Base-by-base conservation (phyloP, 108 stramenopile genomes). In the Cyclotella sp. region DNA sequence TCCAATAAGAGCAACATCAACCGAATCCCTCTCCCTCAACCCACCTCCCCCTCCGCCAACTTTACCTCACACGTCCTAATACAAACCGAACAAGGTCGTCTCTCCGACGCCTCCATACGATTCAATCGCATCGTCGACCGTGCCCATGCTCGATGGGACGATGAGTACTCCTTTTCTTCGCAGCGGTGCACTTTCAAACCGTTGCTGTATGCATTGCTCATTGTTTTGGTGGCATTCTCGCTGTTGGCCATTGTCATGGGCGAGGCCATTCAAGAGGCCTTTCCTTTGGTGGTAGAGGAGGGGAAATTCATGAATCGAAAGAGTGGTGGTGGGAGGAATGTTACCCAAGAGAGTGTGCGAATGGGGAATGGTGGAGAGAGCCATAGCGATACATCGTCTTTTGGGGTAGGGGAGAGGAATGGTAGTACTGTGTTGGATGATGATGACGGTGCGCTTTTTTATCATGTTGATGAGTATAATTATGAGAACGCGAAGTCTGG, bases 231-330 rank as follows among this genome's bases (percentile, higher is more conserved):
- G 15, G 9, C 34, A 19, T 62, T 34, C 39, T 40, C 60, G 60
- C 29, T 62, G 3, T 29, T 19, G 15, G 60, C 60, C n/a, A 62
- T 62, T 39, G 60, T 62, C 6, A 62, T 6, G 60, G 60, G 60
- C 0, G 60, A 40, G 34, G 30, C 60, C 30, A 40, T 62, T 3
- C 19, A 51, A 16, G 19, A 1, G 39, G 30, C n/a, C 34, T 40
- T 40, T 62, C 60, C 60, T 15, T 40, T 62, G 39, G 39, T 13
- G 13, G 16, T n/a, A 40, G 24, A 26, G 30, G 60, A 62, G 60
- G 39, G 60, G 13, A 62, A 62, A 30, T 13, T 1, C 2, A 27
- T 1, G 19, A 13, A 3, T 28, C 34, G 4, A 34, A 34, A 34
- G 34, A 34, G 34, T 34, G 34, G 34, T 6, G 34, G 6, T 6